Evolutionary conservation across 768 basidiomycete genomes (phyloP), one percentile per base, ranked within the genome.

Genomic region (Coprinopsis cinerea): DNA sequence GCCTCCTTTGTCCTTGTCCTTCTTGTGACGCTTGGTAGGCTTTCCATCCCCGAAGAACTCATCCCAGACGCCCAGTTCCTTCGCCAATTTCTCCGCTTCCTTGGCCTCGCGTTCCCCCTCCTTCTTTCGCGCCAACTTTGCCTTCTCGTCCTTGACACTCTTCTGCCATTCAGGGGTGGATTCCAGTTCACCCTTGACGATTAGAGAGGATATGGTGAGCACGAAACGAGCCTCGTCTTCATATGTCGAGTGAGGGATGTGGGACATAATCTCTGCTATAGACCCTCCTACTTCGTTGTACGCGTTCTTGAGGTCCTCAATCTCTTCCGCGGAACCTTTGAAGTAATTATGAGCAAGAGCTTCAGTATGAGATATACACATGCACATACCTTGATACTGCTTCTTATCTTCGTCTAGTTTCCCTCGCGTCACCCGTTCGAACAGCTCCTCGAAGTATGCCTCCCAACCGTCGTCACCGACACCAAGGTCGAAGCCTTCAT

Each of bases 331-430:
- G 13, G 95, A 96, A 46, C 85, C 95, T 97, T 57, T 24, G 14
- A 17, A n/a, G 6, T 20, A 18, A 11, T 32, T 14, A n/a, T 14
- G 3, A n/a, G 23, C 34, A 13, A 48, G n/a, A 37, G 15, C 6
- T 11, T 34, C 2, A 39, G 36, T 6, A 39, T 11, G 11, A 9
- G 6, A 18, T 11, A 35, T 17, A 23, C 22, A 55, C 28, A 43
- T 11, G 36, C 36, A 52, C 61, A 26, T 52, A 87, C 96, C 92
- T 75, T 98, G 93, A 66, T 99, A 99, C 59, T 82, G 83, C 57
- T 82, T 83, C 78, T 91, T 95, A 80, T 95, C 82, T 64, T 96
- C 90, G 55, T 97, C 92, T 47, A 99, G 72, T 64, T 82, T 87
- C 52, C 80, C 83, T 53, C 83, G 78, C 49, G 92, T 94, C 22